Conservation (phyloP, 352 stramenopile genomes). For the Nothophytophthora sp. region DNA sequence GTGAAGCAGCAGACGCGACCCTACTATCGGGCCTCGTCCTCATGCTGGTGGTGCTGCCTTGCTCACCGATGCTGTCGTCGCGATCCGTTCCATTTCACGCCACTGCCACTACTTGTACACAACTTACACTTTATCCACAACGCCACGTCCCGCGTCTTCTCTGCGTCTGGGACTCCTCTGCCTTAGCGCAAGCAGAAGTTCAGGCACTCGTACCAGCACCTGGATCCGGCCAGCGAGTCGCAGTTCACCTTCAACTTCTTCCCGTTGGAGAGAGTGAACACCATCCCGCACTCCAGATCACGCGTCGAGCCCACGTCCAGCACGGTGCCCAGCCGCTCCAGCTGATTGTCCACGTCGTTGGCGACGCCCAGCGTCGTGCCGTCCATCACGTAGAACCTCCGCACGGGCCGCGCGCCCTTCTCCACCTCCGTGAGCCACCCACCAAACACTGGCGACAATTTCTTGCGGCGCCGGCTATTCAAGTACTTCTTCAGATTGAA, state of each 20-base stretch:
- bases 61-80: no score
- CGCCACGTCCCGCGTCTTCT: no score
- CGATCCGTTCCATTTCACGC: no score
- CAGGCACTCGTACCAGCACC: slow-evolving; percentile 77
- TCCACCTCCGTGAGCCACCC: slow-evolving; percentile 76
- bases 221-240: slow-evolving; percentile 70
- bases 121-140: no score
- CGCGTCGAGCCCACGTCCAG: slow-evolving; percentile 64
- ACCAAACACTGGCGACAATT: slow-evolving; percentile 66
- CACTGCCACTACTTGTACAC: no score
- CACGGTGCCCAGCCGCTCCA: slow-evolving; percentile 64
- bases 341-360: slow-evolving; percentile 80
- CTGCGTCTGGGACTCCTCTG: no score
- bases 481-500: slow-evolving; percentile 78
- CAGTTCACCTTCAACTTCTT: slow-evolving; percentile 66
- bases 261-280: slow-evolving; percentile 63
- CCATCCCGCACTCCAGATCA: slow-evolving; percentile 67
- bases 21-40: no score
- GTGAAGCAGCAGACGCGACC: no score
- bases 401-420: slow-evolving; percentile 39
- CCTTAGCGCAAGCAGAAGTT: no score
- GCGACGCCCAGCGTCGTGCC: slow-evolving; percentile 65
- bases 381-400: slow-evolving; percentile 83
- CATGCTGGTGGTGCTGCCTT: no score
- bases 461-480: slow-evolving; percentile 62